Evolutionary conservation across 768 basidiomycete genomes (phyloP).

Genomic region (Tricholoma bakamatsutake): DNA sequence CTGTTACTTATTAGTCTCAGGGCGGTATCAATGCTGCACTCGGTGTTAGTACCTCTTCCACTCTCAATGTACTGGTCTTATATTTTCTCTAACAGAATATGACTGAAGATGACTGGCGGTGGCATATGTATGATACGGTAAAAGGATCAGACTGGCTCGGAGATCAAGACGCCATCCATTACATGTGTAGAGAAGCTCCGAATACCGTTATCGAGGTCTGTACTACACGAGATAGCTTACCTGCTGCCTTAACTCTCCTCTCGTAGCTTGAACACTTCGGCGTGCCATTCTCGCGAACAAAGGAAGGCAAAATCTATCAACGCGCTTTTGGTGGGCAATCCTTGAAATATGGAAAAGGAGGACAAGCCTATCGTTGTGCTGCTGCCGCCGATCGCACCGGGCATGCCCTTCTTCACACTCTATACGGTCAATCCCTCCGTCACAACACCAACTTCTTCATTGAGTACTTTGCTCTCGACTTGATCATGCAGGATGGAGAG

Average conservation of each 20-base stretch:
- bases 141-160: constrained; percentile 99
- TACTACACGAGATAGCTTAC: neutral
- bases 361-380: constrained; percentile 98
- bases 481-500: constrained; percentile 98
- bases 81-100: constrained; percentile 59
- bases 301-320: constrained; percentile 99
- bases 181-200: constrained; percentile 98
- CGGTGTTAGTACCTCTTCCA: constrained; percentile 51
- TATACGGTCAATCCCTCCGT: constrained; percentile 97
- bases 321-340: constrained; percentile 99
- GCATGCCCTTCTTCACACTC: constrained; percentile 96
- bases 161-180: constrained; percentile 99
- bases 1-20: constrained; percentile 29
- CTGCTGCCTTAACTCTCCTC: neutral
- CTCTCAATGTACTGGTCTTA: constrained; percentile 6
- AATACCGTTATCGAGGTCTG: constrained; percentile 85
- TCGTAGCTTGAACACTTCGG: constrained; percentile 94
- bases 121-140: constrained; percentile 98
- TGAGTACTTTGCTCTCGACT: constrained; percentile 98
- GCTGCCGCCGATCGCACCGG: constrained; percentile 99
- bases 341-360: constrained; percentile 94
- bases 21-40: constrained; percentile 98
- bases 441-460: constrained; percentile 99
- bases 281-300: constrained; percentile 96
- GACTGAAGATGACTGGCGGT: constrained; percentile 99